Percentiles rank a stretch among this genome's conserved stretches.
phyloP scores from a whole-genome alignment of 2,329 filamentous ascomycete genomes.

The Teratosphaeria nubilosa region DNA sequence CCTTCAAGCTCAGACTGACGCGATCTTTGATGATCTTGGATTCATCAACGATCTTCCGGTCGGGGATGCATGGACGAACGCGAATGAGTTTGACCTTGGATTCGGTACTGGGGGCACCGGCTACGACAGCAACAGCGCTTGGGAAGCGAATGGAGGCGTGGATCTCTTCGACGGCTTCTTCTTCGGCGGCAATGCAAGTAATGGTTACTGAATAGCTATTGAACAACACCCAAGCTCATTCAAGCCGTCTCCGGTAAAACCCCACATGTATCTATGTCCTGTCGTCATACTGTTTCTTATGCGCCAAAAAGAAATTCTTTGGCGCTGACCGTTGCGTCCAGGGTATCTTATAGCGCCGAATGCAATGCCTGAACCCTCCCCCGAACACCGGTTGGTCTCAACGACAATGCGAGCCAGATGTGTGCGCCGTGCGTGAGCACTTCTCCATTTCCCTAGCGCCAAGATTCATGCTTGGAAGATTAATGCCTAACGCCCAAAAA shows the following conservation, averaged over 20 bases:
- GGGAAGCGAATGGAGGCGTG: slow-evolving; percentile 39
- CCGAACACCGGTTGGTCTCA: neutral
- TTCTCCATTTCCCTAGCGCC: neutral
- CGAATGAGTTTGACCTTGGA: slow-evolving; percentile 47
- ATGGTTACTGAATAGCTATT: neutral
- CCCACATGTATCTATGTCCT: neutral
- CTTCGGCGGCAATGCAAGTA: slow-evolving; percentile 39
- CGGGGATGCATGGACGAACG: slow-evolving; percentile 29
- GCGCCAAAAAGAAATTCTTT: neutral
- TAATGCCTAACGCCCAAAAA: neutral
- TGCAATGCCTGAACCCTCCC: neutral
- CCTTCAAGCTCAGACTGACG: slow-evolving; percentile 11
- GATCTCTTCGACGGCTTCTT: slow-evolving; percentile 61
- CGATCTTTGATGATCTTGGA: slow-evolving; percentile 39
- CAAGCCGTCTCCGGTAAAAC: neutral
- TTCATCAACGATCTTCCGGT: slow-evolving; percentile 44
- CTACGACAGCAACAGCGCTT: slow-evolving; percentile 32
- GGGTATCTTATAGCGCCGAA: neutral
- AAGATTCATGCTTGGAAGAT: neutral
- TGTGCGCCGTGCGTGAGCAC: neutral
- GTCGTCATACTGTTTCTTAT: neutral
- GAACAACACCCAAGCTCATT: neutral
- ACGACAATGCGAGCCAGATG: neutral
- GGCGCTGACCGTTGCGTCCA: neutral
- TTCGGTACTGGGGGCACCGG: slow-evolving; percentile 28